Conservation (phyloP, 371 early-diverging fungal genomes). For the Mortierella sp. region DNA sequence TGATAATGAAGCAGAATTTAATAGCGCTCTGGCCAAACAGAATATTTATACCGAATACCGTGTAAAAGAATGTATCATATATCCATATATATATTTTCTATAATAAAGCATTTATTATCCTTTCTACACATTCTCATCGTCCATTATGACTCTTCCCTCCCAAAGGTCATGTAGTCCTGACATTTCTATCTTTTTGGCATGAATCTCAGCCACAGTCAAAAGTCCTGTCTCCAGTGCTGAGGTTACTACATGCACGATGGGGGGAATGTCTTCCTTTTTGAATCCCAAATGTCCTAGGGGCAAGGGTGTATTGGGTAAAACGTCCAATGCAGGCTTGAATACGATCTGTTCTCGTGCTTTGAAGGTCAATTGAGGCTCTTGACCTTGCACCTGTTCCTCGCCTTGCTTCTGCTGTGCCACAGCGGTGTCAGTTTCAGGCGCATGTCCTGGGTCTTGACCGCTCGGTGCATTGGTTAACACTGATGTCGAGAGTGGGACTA, state of each 20-base stretch:
- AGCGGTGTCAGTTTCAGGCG: background rate
- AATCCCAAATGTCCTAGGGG: constrained; percentile 53
- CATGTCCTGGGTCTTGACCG: background rate
- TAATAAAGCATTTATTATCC: background rate
- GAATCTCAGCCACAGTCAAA: constrained; percentile 42
- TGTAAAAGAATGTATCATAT: constrained; percentile 2
- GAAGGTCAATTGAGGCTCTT: constrained; percentile 28
- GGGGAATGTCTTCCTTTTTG: constrained; percentile 57
- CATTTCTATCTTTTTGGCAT: constrained; percentile 47
- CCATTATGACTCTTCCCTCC: constrained; percentile 46
- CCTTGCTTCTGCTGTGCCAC: background rate
- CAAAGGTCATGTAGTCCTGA: constrained; percentile 51
- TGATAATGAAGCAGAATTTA: too few species aligned
- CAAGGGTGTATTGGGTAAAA: constrained; percentile 54
- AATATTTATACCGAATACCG: background rate
- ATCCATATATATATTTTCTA: background rate
- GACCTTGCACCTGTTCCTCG: background rate
- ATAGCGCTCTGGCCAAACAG: too few species aligned
- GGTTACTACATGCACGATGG: constrained; percentile 49
- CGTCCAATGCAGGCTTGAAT: constrained; percentile 50
- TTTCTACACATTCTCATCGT: constrained; percentile 23
- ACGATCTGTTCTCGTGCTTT: constrained; percentile 50
- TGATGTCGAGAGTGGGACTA: background rate
- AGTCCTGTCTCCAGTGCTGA: constrained; percentile 35
- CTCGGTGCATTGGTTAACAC: background rate